Percentiles rank a stretch among this genome's conserved stretches.
phyloP scores from a whole-genome alignment of 805 yeast species.

The Pichia thaimueangensis region DNA sequence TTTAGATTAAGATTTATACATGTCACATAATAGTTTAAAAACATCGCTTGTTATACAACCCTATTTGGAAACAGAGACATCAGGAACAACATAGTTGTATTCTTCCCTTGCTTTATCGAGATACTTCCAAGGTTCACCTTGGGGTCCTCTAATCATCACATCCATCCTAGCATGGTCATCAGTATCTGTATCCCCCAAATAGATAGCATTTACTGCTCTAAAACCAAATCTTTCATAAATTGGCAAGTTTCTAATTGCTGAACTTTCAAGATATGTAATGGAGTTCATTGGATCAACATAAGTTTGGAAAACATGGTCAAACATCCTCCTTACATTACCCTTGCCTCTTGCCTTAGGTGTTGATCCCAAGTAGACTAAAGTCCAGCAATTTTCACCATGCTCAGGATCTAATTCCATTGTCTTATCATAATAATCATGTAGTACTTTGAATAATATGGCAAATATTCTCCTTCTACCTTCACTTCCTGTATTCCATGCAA shows the following conservation, averaged over 20 bases:
- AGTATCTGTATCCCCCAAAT: constrained; percentile 31
- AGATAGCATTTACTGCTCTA: constrained; percentile 41
- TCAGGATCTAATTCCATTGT: constrained; percentile 35
- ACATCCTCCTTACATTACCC: constrained; percentile 46
- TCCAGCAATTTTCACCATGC: constrained; percentile 24
- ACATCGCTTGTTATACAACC: too few relatives aligned
- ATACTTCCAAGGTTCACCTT: constrained; percentile 27
- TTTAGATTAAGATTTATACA: too few relatives aligned
- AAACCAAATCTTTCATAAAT: constrained; percentile 49
- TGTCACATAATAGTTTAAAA: too few relatives aligned
- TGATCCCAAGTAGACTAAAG: constrained; percentile 31
- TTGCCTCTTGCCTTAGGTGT: constrained; percentile 45
- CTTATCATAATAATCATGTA: constrained; percentile 42
- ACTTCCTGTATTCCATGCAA: constrained; percentile 43
- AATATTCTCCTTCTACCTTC: constrained; percentile 46
- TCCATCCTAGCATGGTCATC: constrained; percentile 33
- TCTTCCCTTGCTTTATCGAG: constrained; percentile 23
- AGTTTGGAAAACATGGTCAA: constrained; percentile 42
- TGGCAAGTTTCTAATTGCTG: constrained; percentile 41
- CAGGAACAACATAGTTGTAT: constrained; percentile 24
- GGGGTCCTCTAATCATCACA: constrained; percentile 33
- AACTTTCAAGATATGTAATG: constrained; percentile 46
- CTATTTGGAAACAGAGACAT: constrained; percentile 10
- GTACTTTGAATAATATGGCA: constrained; percentile 43
- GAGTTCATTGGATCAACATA: constrained; percentile 37